Evolutionary conservation across 768 basidiomycete genomes (phyloP), one percentile per base, ranked within the genome.

Genomic region (Tricholoma sp.): DNA sequence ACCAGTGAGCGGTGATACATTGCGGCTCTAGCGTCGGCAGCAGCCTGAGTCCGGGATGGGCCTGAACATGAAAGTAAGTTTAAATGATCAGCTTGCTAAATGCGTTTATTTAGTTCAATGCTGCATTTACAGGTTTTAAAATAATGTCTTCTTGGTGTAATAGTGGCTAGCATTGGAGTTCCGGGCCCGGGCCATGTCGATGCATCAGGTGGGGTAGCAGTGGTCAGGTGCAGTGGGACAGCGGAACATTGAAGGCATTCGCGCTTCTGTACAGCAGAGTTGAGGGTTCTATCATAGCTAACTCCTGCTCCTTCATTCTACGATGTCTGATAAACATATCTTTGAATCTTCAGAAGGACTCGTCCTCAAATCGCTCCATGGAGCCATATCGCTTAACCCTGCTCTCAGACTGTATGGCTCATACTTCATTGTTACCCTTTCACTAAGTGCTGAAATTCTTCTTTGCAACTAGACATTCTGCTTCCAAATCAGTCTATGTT

Each of bases 401-500:
- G 17, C 32, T 6, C 50, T 51, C n/a, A 51, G 37, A 31, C n/a
- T 51, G 50, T 36, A 24, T 17, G 33, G n/a, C 17, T 18, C n/a
- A 41, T 50, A 13, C 7, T 32, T 7, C 4, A 17, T 11, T 17
- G 24, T 51, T 15, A 9, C 9, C 31, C 5, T 12, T 29, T 11
- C 17, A 9, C 20, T 36, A 9, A 24, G 24, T 24, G 24, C 24
- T 24, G 4, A 24, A 20, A 24, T 36, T n/a, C 4, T 51, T 9
- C 37, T 6, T 50, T 2, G n/a, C 13, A 11, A 33, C 20, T 17
- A 51, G 50, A 37, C 50, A 51, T 11, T 18, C 50, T 24, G 33
- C 50, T n/a, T 51, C 50, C 11, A 51, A 51, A 36, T 51, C 50
- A n/a, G 50, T 51, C n/a, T 51, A 51, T 20, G 33, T 51, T 18